Conservation (phyloP, 805 yeast genomes). For the Wickerhamiella siamensis region DNA sequence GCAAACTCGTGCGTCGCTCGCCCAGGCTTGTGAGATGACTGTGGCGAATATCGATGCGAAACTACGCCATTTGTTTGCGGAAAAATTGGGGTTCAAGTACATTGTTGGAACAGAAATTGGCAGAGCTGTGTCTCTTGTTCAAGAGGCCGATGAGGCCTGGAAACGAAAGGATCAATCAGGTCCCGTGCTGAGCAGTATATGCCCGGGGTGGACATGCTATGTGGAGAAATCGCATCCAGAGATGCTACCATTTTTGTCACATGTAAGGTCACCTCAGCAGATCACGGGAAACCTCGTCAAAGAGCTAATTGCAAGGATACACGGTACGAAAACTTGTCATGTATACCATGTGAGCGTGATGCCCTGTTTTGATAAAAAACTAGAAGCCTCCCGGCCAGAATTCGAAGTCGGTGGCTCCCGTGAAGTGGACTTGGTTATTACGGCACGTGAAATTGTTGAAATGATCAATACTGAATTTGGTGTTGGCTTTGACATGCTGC, state of each 20-base stretch:
- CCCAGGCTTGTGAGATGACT: constrained; percentile 44
- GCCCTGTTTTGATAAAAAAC: constrained; percentile 96
- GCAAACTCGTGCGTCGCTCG: constrained; percentile 71
- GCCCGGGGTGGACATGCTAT: constrained; percentile 95
- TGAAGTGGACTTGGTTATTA: constrained; percentile 89
- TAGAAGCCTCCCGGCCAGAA: constrained; percentile 85
- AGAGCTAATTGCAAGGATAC: constrained; percentile 29
- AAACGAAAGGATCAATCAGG: constrained; percentile 5
- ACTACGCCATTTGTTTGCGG: constrained; percentile 42
- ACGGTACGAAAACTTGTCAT: constrained; percentile 22
- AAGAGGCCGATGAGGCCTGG: constrained; percentile 25
- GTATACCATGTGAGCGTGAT: constrained; percentile 75
- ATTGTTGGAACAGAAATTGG: constrained; percentile 81
- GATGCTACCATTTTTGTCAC: constrained; percentile 52
- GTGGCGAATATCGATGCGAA: constrained; percentile 47
- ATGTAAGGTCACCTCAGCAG: constrained; percentile 83
- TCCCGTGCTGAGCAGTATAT: constrained; percentile 58
- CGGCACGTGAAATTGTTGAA: constrained; percentile 75
- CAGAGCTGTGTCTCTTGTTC: constrained; percentile 45
- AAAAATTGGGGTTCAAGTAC: constrained; percentile 50
- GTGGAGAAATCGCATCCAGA: constrained; percentile 93
- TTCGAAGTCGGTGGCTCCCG: constrained; percentile 26
- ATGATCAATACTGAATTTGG: constrained; percentile 40
- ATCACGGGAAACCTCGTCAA: constrained; percentile 74
- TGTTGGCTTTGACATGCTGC: constrained; percentile 19